A percentile compares a stretch with the other conserved stretches of the same genome.
Evolutionary conservation across 805 yeast species (phyloP).

Genomic region (Schizosaccharomyces pombe): DNA sequence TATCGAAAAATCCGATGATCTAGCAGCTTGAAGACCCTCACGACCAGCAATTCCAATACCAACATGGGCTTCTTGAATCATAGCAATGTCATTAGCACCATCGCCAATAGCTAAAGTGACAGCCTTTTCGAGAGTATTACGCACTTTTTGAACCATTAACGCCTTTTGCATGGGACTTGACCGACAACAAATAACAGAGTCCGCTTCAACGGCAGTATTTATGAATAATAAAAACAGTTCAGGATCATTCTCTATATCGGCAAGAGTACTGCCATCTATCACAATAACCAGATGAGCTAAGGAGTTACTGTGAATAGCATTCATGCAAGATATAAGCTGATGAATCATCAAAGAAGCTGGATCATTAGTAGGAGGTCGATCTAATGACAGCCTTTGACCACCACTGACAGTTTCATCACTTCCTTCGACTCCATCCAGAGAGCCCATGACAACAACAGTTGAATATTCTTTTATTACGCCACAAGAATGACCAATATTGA

Average conservation of each 20-base stretch:
- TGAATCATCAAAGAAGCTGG: conserved; percentile 48
- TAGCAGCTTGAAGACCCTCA: conserved; percentile 91
- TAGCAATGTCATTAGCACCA: conserved; percentile 97
- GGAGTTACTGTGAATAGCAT: conserved; percentile 41
- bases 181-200: conserved; percentile 83
- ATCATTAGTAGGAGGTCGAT: conserved; percentile 20
- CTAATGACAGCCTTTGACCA: not conserved
- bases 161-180: conserved; percentile 97
- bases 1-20: conserved; percentile 82
- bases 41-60: conserved; percentile 95
- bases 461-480: conserved; percentile 80
- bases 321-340: conserved; percentile 24
- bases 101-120: conserved; percentile 94
- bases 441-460: conserved; percentile 48
- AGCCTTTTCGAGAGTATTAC: conserved; percentile 37
- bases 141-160: conserved; percentile 56
- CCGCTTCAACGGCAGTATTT: conserved; percentile 66
- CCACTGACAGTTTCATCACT: not conserved
- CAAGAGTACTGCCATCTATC: conserved; percentile 75
- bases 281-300: conserved; percentile 91
- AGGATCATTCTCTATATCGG: conserved; percentile 47
- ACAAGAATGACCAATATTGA: conserved; percentile 89
- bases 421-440: conserved; percentile 12
- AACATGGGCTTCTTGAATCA: conserved; percentile 96
- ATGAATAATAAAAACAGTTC: conserved; percentile 52